A percentile compares a stretch with the other conserved stretches of the same genome.
These are phyloP conservation scores for Isochrysis galbana DNA, from an alignment of 78 protist genomes.

Conservation along the genomic window DNA sequence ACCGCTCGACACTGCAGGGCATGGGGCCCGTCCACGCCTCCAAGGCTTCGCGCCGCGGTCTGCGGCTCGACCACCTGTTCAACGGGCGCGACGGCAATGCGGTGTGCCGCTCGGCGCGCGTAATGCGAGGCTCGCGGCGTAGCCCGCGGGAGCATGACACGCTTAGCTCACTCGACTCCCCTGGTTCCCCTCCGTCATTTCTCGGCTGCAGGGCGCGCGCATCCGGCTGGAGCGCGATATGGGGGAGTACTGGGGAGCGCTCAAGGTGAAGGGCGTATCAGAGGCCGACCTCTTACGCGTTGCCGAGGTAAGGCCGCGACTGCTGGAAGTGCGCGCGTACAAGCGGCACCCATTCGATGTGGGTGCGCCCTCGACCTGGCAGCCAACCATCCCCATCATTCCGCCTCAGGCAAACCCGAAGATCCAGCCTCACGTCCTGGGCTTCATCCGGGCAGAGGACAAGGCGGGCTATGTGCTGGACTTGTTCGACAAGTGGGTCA, in stretches of 20 bases:
- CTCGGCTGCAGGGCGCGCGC: not conserved
- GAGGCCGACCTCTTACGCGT: not conserved
- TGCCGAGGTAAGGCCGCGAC: too few relatives aligned
- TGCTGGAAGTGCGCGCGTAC: too few relatives aligned
- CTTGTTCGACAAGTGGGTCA: constrained; percentile 7
- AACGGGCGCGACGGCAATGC: not conserved
- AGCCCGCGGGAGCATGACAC: too few relatives aligned
- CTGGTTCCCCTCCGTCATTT: not conserved
- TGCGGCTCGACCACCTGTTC: constrained; percentile 44
- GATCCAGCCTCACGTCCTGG: constrained; percentile 24
- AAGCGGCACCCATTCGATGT: too few relatives aligned
- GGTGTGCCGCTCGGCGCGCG: not conserved
- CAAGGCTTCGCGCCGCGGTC: constrained; percentile 31
- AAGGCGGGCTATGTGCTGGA: constrained; percentile 31
- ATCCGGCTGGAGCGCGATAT: constrained; percentile 9
- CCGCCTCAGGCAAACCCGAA: not conserved
- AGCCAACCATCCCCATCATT: too few relatives aligned
- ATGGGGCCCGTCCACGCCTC: constrained; percentile 50
- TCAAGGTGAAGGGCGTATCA: not conserved
- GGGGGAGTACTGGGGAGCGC: constrained; percentile 20
- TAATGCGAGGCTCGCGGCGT: too few relatives aligned
- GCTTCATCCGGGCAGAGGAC: constrained; percentile 36
- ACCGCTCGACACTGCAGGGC: constrained; percentile 41
- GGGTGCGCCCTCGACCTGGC: too few relatives aligned
- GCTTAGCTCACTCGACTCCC: too few relatives aligned